Evolutionary conservation across 352 stramenopile species (phyloP).

Genomic region (Phytophthora multivora): DNA sequence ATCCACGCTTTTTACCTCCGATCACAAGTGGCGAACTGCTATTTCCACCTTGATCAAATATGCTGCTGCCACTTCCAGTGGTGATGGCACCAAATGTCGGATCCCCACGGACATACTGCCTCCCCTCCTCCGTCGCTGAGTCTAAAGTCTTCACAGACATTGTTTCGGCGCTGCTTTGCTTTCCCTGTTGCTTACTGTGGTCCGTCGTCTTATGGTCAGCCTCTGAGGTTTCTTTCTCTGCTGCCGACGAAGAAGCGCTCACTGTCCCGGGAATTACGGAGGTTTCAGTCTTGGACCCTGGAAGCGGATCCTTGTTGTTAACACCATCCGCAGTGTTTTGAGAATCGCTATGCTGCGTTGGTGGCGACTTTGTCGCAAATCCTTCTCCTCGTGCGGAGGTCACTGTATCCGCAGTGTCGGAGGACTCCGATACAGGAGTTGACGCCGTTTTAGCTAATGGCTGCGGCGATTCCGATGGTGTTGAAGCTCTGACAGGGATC

Average conservation of each 20-base stretch:
- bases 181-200: not conserved
- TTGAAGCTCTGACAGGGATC: not conserved
- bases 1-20: conserved; percentile 43
- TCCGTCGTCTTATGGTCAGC: not conserved
- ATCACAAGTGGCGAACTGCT: conserved; percentile 35
- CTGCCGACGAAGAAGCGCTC: not conserved
- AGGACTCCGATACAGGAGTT: not conserved
- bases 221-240: conserved; percentile 1
- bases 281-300: not conserved
- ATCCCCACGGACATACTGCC: conserved; percentile 39
- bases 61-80: conserved; percentile 7
- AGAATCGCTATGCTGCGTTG: not conserved
- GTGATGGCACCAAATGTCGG: conserved; percentile 9
- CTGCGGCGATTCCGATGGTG: not conserved
- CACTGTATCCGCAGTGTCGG: not conserved
- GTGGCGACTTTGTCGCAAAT: not conserved
- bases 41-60: conserved; percentile 11
- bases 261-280: not conserved
- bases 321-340: no score
- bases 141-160: conserved; percentile 17
- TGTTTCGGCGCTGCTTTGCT: not conserved
- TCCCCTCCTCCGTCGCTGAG: conserved; percentile 3
- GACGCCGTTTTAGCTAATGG: not conserved
- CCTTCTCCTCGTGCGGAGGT: not conserved
- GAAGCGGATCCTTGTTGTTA: not conserved